Conservation (phyloP, 805 yeast species). For the Candida ficus region DNA sequence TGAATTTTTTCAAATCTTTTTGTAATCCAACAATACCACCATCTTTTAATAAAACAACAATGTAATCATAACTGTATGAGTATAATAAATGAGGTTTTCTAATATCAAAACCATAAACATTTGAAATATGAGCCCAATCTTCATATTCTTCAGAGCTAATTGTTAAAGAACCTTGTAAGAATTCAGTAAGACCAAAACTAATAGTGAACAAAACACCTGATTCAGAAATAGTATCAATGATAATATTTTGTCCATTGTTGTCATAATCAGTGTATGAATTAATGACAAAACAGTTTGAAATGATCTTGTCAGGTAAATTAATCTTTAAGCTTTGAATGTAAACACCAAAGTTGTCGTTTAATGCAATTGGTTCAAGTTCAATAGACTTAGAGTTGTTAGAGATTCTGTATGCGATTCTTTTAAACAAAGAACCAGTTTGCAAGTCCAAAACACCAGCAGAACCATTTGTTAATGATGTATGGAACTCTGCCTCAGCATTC, state of each 20-base stretch:
- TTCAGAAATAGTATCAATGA: slow-evolving; percentile 52
- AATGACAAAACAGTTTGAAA: slow-evolving; percentile 33
- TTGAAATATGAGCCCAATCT: slow-evolving; percentile 63
- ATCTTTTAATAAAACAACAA: slow-evolving; percentile 62
- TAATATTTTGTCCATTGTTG: slow-evolving; percentile 18
- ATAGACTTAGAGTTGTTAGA: slow-evolving; percentile 16
- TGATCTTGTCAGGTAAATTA: slow-evolving; percentile 33
- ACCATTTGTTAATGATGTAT: slow-evolving; percentile 12
- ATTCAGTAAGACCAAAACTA: slow-evolving; percentile 37
- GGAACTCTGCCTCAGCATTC: slow-evolving; percentile 22
- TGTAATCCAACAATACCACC: slow-evolving; percentile 67
- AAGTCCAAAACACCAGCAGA: slow-evolving; percentile 17
- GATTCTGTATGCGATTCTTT: slow-evolving; percentile 24
- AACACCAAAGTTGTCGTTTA: slow-evolving; percentile 21
- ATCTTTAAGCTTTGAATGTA: slow-evolving; percentile 24
- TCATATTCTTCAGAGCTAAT: slow-evolving; percentile 15
- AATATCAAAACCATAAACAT: slow-evolving; percentile 59
- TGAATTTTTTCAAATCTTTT: slow-evolving; percentile 16
- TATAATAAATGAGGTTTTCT: slow-evolving; percentile 51
- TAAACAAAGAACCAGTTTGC: slow-evolving; percentile 20
- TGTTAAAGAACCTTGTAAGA: slow-evolving; percentile 24
- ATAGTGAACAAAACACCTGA: slow-evolving; percentile 49
- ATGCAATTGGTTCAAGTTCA: slow-evolving; percentile 17
- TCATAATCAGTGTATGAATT: slow-evolving; percentile 27
- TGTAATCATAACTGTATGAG: slow-evolving; percentile 37